Conservation (phyloP, 108 stramenopile genomes). For the Pseudonitzschia multiseries region DNA sequence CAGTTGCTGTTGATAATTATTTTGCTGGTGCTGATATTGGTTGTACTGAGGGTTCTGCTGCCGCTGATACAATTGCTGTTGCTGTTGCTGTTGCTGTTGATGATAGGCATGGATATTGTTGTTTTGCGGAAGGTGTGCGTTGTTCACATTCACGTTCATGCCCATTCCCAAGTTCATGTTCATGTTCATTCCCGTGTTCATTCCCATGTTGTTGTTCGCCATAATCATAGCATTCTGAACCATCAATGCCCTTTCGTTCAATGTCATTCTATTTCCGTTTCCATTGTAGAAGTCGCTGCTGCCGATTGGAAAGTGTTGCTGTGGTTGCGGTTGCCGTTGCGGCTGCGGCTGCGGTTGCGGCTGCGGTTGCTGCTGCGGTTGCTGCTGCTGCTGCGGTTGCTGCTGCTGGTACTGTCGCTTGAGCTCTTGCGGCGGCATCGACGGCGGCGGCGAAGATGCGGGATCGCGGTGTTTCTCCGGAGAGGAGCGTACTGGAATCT, state of each 20-base stretch:
- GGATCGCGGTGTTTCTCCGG: background rate
- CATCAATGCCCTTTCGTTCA: background rate
- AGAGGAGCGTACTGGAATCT: background rate
- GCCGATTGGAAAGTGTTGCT: slow-evolving; percentile 1
- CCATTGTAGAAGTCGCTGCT: background rate
- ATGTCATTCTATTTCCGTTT: background rate
- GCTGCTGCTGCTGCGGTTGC: too few relatives aligned
- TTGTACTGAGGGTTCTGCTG: slow-evolving; percentile 13
- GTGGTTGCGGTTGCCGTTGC: background rate
- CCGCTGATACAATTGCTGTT: background rate
- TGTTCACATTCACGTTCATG: background rate
- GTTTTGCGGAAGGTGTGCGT: too few relatives aligned
- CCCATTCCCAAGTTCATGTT: background rate
- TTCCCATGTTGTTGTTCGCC: background rate
- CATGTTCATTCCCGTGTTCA: background rate
- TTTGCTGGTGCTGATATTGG: background rate
- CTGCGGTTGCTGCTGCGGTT: too few relatives aligned
- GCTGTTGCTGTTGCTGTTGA: slow-evolving; percentile 9
- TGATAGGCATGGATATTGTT: background rate
- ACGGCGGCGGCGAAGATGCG: background rate
- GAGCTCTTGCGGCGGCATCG: too few relatives aligned
- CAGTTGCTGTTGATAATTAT: background rate
- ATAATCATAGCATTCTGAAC: slow-evolving; percentile 1
- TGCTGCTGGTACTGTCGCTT: too few relatives aligned
- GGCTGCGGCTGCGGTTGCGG: background rate